Percentiles rank a stretch among this genome's conserved stretches.
Conservation (phyloP, 2,329 filamentous ascomycete genomes). For the Microsporum canis region DNA sequence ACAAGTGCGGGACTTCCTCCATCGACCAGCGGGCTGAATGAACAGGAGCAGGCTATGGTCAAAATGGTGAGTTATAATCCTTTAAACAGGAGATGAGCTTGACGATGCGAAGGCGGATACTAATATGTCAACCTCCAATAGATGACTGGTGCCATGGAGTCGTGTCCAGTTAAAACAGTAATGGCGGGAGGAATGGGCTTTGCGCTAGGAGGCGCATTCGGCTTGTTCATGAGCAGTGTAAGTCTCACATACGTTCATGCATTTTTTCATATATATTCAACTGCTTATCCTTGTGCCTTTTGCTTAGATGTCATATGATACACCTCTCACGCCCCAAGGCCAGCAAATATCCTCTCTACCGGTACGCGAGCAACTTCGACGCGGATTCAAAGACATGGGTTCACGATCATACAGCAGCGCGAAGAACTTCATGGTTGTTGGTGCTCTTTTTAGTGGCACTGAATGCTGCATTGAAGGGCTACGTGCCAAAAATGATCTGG, state of each 20-base stretch:
- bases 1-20: constrained; percentile 15
- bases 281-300: neutral
- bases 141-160: constrained; percentile 83
- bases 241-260: constrained; percentile 25
- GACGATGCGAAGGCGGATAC: neutral
- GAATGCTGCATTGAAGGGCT: constrained; percentile 90
- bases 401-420: constrained; percentile 67
- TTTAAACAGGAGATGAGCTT: neutral
- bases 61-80: constrained; percentile 29
- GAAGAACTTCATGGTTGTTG: constrained; percentile 91
- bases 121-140: constrained; percentile 25
- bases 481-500: constrained; percentile 85
- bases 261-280: neutral
- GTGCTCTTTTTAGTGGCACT: constrained; percentile 79
- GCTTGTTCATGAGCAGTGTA: constrained; percentile 96
- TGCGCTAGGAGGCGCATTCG: constrained; percentile 84
- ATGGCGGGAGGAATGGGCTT: constrained; percentile 92
- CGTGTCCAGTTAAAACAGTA: constrained; percentile 75
- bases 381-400: constrained; percentile 94
- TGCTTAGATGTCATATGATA: constrained; percentile 90
- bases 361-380: constrained; percentile 66
- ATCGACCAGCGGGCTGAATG: constrained; percentile 31
- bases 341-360: constrained; percentile 55
- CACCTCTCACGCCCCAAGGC: constrained; percentile 57
- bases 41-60: constrained; percentile 39